These are phyloP conservation scores for Brassica rapa DNA, from an alignment of 345 rosid genomes.

Conservation along the genomic window DNA sequence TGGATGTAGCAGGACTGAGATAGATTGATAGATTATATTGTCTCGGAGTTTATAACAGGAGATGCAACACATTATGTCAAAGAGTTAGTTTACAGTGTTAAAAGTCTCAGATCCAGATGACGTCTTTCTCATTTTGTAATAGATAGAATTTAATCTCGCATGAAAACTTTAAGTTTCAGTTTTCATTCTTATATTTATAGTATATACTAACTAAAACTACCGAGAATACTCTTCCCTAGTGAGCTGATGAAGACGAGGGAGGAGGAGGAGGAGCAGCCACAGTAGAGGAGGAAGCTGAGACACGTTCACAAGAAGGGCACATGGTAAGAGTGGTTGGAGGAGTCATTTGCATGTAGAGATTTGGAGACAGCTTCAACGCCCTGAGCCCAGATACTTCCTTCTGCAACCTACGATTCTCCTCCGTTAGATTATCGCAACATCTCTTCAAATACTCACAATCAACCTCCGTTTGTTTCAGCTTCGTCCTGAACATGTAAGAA, in stretches of 20 bases:
- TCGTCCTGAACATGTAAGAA: slow-evolving; percentile 52
- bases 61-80: neutral
- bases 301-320: slow-evolving; percentile 94
- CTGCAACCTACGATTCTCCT: slow-evolving; percentile 73
- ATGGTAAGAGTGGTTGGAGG: slow-evolving; percentile 89
- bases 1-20: no score
- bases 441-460: slow-evolving; percentile 82
- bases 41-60: no score
- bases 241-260: neutral
- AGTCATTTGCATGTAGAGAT: slow-evolving; percentile 73
- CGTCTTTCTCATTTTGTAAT: neutral
- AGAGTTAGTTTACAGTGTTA: neutral
- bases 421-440: slow-evolving; percentile 74
- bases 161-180: neutral
- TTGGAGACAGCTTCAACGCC: slow-evolving; percentile 71
- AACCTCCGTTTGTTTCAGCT: slow-evolving; percentile 88
- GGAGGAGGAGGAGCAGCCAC: neutral
- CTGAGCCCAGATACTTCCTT: slow-evolving; percentile 85
- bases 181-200: neutral
- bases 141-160: neutral
- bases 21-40: no score
- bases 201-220: slow-evolving; percentile 11
- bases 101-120: neutral
- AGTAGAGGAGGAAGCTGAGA: slow-evolving; percentile 47
- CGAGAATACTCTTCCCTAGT: slow-evolving; percentile 14